Evolutionary conservation across 2,329 filamentous ascomycete species (phyloP), one percentile per base, ranked within the genome.

Genomic region (Ophiostoma novo-ulmi): DNA sequence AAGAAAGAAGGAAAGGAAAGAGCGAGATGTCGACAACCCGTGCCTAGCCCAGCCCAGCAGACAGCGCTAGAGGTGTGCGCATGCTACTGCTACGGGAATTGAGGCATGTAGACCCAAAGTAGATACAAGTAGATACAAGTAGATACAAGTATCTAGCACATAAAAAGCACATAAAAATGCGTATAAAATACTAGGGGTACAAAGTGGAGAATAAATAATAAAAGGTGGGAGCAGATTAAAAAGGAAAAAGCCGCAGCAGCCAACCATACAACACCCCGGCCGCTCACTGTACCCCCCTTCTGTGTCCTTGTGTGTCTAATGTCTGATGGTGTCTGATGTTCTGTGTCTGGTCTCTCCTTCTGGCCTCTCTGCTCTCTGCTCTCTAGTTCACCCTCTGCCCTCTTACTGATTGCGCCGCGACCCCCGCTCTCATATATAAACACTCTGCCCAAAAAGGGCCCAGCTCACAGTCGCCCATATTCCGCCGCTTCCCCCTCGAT

Each of bases 361-460:
- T 22, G 35, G 36, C 7, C 52, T 22, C 4, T 61, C 55, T 17
- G 36, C 52, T 22, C 4, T 61, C 55, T 17, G 36, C 17, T 41
- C 20, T 65, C 36, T 41, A 11, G 31, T 39, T 36, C 61, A 31
- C 65, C 67, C 44, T 55, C 61, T 48, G 44, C 44, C 55, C 66
- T 72, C 72, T 79, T 84, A 85, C 83, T 86, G 84, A 86, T 86
- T 86, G 84, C 81, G 82, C 80, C 79, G 80, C 80, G 79, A 81
- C 80, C 80, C 84, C 83, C 81, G 80, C 82, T 83, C 77, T 77
- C 78, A 77, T 82, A 87, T 88, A 88, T 87, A 87, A 88, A 86
- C 83, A 85, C 80, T 80, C 78, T 81, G 81, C 81, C 80, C 82
- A 81, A 77, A 84, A 83, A 84, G 82, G 83, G 82, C 84, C 81